Evolutionary conservation across 1,139 yeast species (phyloP).

Genomic region (Hyphopichia wangnamkhiaoensis): DNA sequence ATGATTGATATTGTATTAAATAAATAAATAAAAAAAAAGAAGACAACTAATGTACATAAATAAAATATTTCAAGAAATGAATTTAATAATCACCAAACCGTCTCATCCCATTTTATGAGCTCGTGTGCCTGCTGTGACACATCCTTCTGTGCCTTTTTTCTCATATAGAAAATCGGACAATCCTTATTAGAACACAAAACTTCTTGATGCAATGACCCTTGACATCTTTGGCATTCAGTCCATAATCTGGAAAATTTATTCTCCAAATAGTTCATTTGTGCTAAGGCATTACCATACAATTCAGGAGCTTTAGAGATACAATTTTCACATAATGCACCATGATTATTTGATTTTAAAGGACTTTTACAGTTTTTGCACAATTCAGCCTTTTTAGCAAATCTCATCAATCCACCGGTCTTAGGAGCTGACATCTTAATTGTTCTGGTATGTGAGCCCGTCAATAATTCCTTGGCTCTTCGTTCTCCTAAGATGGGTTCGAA

Average conservation of each 20-base stretch:
- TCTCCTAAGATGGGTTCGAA: slow-evolving; percentile 96
- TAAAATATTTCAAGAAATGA: background rate
- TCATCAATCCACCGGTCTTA: slow-evolving; percentile 80
- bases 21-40: background rate
- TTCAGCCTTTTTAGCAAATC: slow-evolving; percentile 86
- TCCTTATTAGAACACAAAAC: slow-evolving; percentile 94
- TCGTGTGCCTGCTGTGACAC: slow-evolving; percentile 68
- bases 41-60: background rate
- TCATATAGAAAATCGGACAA: slow-evolving; percentile 97
- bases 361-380: slow-evolving; percentile 86
- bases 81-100: slow-evolving; percentile 47
- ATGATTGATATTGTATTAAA: background rate
- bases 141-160: slow-evolving; percentile 93
- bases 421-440: slow-evolving; percentile 68
- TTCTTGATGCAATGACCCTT: slow-evolving; percentile 93
- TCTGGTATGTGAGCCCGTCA: slow-evolving; percentile 81
- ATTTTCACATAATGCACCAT: slow-evolving; percentile 80
- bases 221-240: slow-evolving; percentile 99
- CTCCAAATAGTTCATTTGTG: slow-evolving; percentile 78
- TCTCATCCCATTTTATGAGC: slow-evolving; percentile 69
- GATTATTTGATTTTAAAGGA: slow-evolving; percentile 65
- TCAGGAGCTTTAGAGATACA: slow-evolving; percentile 83
- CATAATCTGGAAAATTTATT: slow-evolving; percentile 84
- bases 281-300: slow-evolving; percentile 75
- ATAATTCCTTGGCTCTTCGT: slow-evolving; percentile 71